phyloP scores from a whole-genome alignment of 306 rosid genomes.

The Argentina anserina region DNA sequence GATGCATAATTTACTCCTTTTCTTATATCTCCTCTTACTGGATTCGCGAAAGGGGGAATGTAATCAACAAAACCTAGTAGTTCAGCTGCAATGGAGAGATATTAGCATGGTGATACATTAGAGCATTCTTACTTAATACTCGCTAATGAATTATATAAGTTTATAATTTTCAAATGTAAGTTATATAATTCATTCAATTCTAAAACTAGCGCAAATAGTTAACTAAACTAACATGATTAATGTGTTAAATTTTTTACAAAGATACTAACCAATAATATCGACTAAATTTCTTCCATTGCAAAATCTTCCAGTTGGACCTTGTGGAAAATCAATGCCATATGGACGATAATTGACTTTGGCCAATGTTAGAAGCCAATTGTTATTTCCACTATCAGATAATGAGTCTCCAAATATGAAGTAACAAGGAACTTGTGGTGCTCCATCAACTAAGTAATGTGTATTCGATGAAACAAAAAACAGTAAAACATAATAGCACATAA shows the following conservation, averaged over 20 bases:
- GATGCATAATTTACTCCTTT: conserved; percentile 27
- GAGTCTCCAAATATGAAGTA: conserved; percentile 57
- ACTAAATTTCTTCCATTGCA: conserved; percentile 34
- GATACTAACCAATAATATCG: conserved; percentile 49
- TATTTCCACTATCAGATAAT: conserved; percentile 48
- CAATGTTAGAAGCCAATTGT: conserved; percentile 24
- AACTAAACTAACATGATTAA: not conserved
- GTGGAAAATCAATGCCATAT: conserved; percentile 49
- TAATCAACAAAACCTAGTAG: conserved; percentile 47
- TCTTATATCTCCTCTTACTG: not conserved
- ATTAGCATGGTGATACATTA: no score
- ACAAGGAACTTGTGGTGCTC: conserved; percentile 30
- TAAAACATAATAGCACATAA: not conserved
- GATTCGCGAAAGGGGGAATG: conserved; percentile 49
- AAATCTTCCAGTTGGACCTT: conserved; percentile 54
- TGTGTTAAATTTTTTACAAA: not conserved
- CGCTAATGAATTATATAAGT: no score
- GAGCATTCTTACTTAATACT: no score
- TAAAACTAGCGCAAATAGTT: no score
- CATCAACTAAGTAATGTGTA: not conserved
- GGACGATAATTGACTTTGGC: conserved; percentile 46
- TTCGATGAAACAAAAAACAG: not conserved
- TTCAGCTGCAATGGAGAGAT: conserved; percentile 36
- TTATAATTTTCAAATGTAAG: no score
- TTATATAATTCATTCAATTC: no score